These are phyloP conservation scores for Lactarius quietus DNA, from an alignment of 768 basidiomycete species.

Conservation along the genomic window DNA sequence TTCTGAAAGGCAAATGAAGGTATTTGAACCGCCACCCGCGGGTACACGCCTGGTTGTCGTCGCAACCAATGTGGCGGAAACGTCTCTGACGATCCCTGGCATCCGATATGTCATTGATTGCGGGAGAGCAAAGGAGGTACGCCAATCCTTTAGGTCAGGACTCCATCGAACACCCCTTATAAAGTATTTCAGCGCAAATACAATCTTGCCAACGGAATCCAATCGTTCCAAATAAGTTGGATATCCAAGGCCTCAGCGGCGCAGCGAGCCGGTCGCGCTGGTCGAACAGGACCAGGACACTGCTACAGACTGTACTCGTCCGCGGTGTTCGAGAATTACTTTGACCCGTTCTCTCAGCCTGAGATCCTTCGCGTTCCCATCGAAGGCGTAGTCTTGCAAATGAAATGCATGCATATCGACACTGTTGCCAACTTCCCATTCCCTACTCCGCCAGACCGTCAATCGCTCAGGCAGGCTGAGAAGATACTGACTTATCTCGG, in stretches of 20 bases:
- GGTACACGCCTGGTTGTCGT: slow-evolving; percentile 87
- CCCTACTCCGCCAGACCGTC: slow-evolving; percentile 89
- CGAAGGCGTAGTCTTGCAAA: slow-evolving; percentile 93
- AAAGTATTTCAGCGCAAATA: slow-evolving; percentile 61
- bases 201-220: slow-evolving; percentile 76
- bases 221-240: slow-evolving; percentile 91
- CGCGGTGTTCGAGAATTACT: slow-evolving; percentile 90
- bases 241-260: slow-evolving; percentile 32
- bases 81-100: slow-evolving; percentile 93
- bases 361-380: slow-evolving; percentile 96
- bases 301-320: slow-evolving; percentile 98
- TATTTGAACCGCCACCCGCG: slow-evolving; percentile 80
- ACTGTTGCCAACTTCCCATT: slow-evolving; percentile 97
- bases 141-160: not conserved
- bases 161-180: slow-evolving; percentile 4
- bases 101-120: slow-evolving; percentile 98
- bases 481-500: slow-evolving; percentile 75
- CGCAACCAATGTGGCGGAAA: slow-evolving; percentile 95
- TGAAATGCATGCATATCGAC: slow-evolving; percentile 99
- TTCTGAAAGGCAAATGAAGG: slow-evolving; percentile 92
- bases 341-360: slow-evolving; percentile 80
- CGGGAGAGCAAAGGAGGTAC: slow-evolving; percentile 90
- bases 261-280: slow-evolving; percentile 94
- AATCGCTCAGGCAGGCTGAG: slow-evolving; percentile 76
- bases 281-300: slow-evolving; percentile 96